A percentile compares a stretch with the other conserved stretches of the same genome.
These are phyloP conservation scores for Pseudovirgaria hyperparasitica DNA, from an alignment of 2,329 filamentous ascomycete genomes.

Conservation along the genomic window DNA sequence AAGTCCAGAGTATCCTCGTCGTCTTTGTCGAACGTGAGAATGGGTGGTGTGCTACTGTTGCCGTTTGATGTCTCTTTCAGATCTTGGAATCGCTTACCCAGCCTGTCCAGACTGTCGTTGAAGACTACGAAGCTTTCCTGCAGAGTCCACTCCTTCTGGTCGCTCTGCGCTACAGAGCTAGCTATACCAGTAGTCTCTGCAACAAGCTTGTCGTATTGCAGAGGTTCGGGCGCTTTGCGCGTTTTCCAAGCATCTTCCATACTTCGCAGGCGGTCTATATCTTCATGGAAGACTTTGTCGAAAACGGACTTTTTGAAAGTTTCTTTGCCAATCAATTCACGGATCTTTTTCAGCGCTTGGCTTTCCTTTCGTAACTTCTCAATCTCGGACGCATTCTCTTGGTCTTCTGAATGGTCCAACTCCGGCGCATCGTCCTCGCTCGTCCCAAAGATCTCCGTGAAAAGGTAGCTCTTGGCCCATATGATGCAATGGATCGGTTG, in stretches of 20 bases:
- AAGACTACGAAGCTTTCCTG: constrained; percentile 80
- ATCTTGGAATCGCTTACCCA: constrained; percentile 61
- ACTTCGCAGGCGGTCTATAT: constrained; percentile 67
- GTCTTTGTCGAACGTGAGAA: constrained; percentile 90
- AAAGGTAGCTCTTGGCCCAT: constrained; percentile 92
- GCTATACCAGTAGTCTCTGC: constrained; percentile 39
- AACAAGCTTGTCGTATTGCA: constrained; percentile 54
- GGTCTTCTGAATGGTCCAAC: constrained; percentile 67
- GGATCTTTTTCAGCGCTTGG: constrained; percentile 69
- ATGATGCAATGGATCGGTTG: constrained; percentile 98
- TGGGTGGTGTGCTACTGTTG: constrained; percentile 41
- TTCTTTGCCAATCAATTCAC: constrained; percentile 63
- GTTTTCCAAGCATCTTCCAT: constrained; percentile 98
- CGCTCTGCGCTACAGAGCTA: constrained; percentile 45
- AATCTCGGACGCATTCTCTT: constrained; percentile 79
- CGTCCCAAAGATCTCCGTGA: constrained; percentile 86
- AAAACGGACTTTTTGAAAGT: constrained; percentile 73
- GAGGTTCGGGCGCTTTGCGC: constrained; percentile 57
- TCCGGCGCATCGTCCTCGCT: constrained; percentile 75
- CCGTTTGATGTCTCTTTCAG: constrained; percentile 43
- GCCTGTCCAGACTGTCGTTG: constrained; percentile 64
- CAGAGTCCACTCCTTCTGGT: constrained; percentile 68
- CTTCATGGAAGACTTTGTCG: constrained; percentile 80
- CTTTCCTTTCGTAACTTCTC: constrained; percentile 76
- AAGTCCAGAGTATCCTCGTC: constrained; percentile 92